Conservation (phyloP, 139 green algal genomes). For the Volvox reticuliferus region DNA sequence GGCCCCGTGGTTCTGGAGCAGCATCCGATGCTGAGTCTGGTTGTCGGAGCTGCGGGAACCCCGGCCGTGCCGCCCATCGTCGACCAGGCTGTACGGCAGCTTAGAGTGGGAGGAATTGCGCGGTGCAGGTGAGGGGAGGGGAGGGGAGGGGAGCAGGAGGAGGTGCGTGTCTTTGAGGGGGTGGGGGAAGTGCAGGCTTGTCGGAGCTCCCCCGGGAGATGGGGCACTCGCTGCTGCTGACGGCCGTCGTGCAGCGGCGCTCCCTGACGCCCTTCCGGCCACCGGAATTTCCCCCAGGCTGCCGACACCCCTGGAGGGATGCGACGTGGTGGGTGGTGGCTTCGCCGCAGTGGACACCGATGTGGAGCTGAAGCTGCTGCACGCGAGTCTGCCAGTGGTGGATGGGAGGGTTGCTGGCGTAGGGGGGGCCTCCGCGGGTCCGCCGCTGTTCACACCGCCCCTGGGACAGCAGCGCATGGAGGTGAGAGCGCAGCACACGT, state of each 20-base stretch:
- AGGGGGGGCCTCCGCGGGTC: too few relatives aligned
- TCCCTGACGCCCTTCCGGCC: background rate
- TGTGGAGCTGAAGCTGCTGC: conserved; percentile 32
- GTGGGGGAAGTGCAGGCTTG: background rate
- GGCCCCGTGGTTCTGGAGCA: conserved; percentile 12
- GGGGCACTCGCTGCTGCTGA: too few relatives aligned
- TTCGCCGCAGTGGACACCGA: background rate
- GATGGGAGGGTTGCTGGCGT: background rate
- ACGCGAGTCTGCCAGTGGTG: conserved; percentile 19
- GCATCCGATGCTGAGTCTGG: background rate
- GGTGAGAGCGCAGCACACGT: background rate
- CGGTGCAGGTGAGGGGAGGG: conserved; percentile 11
- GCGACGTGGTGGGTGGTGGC: conserved; percentile 1
- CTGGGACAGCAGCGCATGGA: conserved; percentile 38
- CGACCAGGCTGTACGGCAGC: conserved; percentile 7
- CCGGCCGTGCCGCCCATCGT: background rate
- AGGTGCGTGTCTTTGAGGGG: background rate
- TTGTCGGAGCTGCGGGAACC: background rate
- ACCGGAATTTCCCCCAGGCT: conserved; percentile 5
- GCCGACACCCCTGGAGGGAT: conserved; percentile 4
- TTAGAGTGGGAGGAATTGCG: conserved; percentile 23
- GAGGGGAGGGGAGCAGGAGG: background rate
- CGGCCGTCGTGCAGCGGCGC: too few relatives aligned
- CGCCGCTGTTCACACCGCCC: conserved; percentile 12
- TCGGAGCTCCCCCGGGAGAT: too few relatives aligned